phyloP scores from a whole-genome alignment of 1,139 yeast species.

The Pichiaceae sp. region DNA sequence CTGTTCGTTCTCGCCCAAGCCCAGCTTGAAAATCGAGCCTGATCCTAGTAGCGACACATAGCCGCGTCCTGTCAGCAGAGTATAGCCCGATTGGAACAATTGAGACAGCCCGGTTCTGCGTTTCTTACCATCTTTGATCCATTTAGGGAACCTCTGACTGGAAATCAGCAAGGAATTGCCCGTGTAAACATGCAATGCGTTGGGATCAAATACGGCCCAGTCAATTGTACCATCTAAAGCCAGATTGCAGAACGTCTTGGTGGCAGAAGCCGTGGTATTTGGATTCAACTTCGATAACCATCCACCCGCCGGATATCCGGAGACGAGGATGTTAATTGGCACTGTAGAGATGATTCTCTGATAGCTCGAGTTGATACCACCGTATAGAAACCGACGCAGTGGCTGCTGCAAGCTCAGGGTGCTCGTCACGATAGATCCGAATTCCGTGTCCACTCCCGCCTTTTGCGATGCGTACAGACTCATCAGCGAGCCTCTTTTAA shows the following conservation, averaged over 20 bases:
- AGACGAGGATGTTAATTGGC: conserved; percentile 36
- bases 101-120: conserved; percentile 25
- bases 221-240: conserved; percentile 49
- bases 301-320: conserved; percentile 20
- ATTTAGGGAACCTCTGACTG: conserved; percentile 32
- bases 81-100: conserved; percentile 29
- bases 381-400: conserved; percentile 32
- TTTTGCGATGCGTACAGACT: conserved; percentile 26
- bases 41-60: conserved; percentile 46
- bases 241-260: conserved; percentile 34
- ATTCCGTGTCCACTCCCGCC: conserved; percentile 14
- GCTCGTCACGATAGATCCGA: conserved; percentile 19
- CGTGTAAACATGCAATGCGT: conserved; percentile 40
- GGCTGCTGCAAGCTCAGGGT: conserved; percentile 29
- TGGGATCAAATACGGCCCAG: conserved; percentile 47
- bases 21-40: conserved; percentile 46
- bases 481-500: conserved; percentile 40
- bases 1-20: conserved; percentile 38
- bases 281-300: conserved; percentile 1
- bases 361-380: conserved; percentile 34
- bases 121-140: conserved; percentile 28
- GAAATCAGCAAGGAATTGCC: conserved; percentile 41
- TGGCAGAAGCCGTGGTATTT: conserved; percentile 5
- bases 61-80: conserved; percentile 51
- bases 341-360: conserved; percentile 41